Conservation (phyloP, 2,329 filamentous ascomycete species). For the Pseudocercospora fuligena region DNA sequence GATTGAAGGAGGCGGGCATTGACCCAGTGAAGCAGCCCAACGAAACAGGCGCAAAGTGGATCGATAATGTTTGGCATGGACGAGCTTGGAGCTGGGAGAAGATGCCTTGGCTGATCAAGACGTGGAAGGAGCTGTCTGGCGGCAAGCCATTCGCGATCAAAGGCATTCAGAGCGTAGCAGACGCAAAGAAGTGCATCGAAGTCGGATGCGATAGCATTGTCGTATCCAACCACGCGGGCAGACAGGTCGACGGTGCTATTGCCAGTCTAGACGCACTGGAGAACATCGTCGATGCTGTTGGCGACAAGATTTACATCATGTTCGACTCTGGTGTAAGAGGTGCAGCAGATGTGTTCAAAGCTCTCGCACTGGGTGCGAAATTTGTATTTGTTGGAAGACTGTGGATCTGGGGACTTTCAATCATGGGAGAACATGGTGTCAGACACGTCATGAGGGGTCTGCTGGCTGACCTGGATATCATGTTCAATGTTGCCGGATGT, state of each 20-base stretch:
- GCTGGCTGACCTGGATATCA: constrained; percentile 65
- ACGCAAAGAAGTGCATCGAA: constrained; percentile 65
- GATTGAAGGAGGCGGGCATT: constrained; percentile 57
- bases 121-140: constrained; percentile 59
- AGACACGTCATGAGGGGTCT: constrained; percentile 66
- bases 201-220: constrained; percentile 69
- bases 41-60: constrained; percentile 64
- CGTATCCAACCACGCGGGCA: constrained; percentile 72
- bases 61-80: constrained; percentile 68
- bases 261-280: constrained; percentile 65
- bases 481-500: constrained; percentile 64
- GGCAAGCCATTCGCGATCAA: constrained; percentile 68
- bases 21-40: constrained; percentile 58
- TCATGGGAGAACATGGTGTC: constrained; percentile 65
- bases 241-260: constrained; percentile 66
- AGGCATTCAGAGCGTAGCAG: constrained; percentile 69
- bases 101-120: constrained; percentile 66
- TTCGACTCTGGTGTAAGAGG: constrained; percentile 65
- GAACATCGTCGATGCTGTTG: constrained; percentile 60
- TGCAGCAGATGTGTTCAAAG: constrained; percentile 64
- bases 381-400: constrained; percentile 66
- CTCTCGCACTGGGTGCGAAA: constrained; percentile 64
- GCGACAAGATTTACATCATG: constrained; percentile 59
- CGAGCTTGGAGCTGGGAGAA: constrained; percentile 69
- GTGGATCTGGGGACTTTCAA: constrained; percentile 64